Percentiles rank a stretch among this genome's conserved stretches.
These are phyloP conservation scores for Fusarium sp. DNA, from an alignment of 2,329 filamentous ascomycete species.

Conservation along the genomic window DNA sequence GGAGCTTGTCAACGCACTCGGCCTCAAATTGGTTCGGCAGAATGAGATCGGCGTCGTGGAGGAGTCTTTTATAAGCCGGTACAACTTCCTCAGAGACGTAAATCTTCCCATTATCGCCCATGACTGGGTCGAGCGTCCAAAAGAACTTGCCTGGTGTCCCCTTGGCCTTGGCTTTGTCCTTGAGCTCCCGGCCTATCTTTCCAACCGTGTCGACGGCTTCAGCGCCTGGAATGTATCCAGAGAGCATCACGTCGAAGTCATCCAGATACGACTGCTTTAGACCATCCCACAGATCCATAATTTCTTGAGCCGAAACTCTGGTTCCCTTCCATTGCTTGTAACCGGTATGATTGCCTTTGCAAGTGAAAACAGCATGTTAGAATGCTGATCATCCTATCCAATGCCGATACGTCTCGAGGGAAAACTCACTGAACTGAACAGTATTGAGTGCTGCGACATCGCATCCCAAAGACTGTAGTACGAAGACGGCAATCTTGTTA, in stretches of 20 bases:
- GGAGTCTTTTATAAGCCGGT: conserved; percentile 83
- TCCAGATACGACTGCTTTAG: conserved; percentile 84
- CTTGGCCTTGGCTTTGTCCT: conserved; percentile 66
- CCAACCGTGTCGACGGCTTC: conserved; percentile 86
- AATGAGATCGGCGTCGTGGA: conserved; percentile 87
- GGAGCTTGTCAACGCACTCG: conserved; percentile 67
- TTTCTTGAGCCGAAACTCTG: conserved; percentile 81
- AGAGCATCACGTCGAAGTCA: conserved; percentile 92
- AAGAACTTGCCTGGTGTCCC: conserved; percentile 81
- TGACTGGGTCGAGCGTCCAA: conserved; percentile 97
- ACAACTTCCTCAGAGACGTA: conserved; percentile 94
- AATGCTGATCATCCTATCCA: neutral
- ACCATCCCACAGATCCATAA: conserved; percentile 84
- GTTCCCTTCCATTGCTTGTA: conserved; percentile 91
- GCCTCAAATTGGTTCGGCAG: conserved; percentile 97
- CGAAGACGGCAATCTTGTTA: conserved; percentile 96
- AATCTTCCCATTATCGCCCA: conserved; percentile 93
- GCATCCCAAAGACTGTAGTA: conserved; percentile 91
- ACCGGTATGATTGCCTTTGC: conserved; percentile 91
- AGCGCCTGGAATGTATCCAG: conserved; percentile 91
- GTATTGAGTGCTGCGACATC: conserved; percentile 96
- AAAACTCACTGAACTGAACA: conserved; percentile 87
- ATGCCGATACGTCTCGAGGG: neutral
- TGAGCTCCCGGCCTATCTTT: conserved; percentile 81
- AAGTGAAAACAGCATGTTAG: conserved; percentile 7